Evolutionary conservation across 345 rosid genomes (phyloP), one percentile per base, ranked within the genome.

Genomic region (Alliaria petiolata): DNA sequence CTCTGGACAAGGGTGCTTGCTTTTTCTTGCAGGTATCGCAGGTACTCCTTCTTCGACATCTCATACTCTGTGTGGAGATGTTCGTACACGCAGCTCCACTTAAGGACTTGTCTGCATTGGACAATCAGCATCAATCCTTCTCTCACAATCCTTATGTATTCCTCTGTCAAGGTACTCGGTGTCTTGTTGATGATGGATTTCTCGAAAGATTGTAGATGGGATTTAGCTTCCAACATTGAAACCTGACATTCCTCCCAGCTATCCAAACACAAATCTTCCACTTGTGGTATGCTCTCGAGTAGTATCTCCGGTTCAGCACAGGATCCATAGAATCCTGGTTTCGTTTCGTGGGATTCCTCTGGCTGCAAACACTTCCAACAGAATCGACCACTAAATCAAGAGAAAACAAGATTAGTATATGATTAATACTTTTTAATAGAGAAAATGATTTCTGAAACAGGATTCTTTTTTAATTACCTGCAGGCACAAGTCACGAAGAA

Each of bases 51-150:
- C 44, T 72, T 72, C 3, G 76, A 25, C 19, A 0, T 30, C 39
- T 72, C 63, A 17, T 25, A 12, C 38, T 35, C 49, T 8, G 46
- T 12, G 64, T 33, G 39, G 40, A 54, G 7, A 47, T 34, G 13
- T 10, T 45, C 76, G 14, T 72, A 72, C 26, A 44, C 76, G 13
- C 56, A 72, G n/a, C 8, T 72, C 76, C 76, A 63, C 13, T 72
- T 72, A 5, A 72, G 40, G 4, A 72, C 34, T 6, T 54, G 70
- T 11, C 56, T 63, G 40, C 64, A 72, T 30, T 72, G 70, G 17
- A 72, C 64, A 44, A 64, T 10, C 40, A 72, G 50, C 70, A 63
- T 63, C 39, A 62, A 7, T 4, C 56, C 65, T 63, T 63, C 56
- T 45, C 49, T 55, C 1, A 16, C 0, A 16, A 0, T 2, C 61